These are phyloP conservation scores for Boletus mariae DNA, from an alignment of 1,284 basidiomycete species.

Conservation along the genomic window DNA sequence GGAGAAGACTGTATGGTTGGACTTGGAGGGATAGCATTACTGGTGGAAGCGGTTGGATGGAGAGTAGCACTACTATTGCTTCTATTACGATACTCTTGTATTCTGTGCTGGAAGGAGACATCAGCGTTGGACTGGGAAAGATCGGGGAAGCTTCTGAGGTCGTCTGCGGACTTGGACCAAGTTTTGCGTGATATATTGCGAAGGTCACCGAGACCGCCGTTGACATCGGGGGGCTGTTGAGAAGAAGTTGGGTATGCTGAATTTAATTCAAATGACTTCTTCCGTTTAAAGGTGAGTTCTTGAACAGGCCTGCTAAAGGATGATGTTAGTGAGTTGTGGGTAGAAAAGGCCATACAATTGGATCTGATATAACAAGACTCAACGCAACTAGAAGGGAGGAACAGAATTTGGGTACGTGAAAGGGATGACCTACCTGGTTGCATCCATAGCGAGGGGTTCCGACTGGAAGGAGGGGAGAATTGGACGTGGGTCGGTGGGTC, in stretches of 20 bases:
- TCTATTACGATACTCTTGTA: conserved; percentile 57
- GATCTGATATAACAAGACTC: neutral
- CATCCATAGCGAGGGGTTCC: conserved; percentile 35
- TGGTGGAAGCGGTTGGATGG: conserved; percentile 22
- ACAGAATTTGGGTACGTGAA: neutral
- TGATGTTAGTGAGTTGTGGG: conserved; percentile 19
- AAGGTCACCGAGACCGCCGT: conserved; percentile 57
- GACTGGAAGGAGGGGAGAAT: conserved; percentile 50
- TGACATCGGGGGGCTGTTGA: conserved; percentile 34
- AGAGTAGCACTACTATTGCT: conserved; percentile 40
- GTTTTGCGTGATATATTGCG: conserved; percentile 62
- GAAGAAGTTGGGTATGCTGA: conserved; percentile 36
- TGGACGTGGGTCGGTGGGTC: conserved; percentile 74
- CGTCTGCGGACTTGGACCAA: conserved; percentile 78
- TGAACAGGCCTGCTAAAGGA: conserved; percentile 54
- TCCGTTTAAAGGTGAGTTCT: conserved; percentile 54
- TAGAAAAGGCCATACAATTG: conserved; percentile 8
- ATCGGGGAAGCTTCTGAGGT: conserved; percentile 58
- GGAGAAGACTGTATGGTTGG: conserved; percentile 48
- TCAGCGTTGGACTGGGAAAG: conserved; percentile 44
- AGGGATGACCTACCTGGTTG: conserved; percentile 44
- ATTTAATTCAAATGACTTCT: conserved; percentile 45
- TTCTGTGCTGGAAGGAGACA: conserved; percentile 54
- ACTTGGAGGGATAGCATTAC: conserved; percentile 31
- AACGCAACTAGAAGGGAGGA: conserved; percentile 3